phyloP scores from a whole-genome alignment of 2,329 filamentous ascomycete species.

The Hypoxylon sp. region DNA sequence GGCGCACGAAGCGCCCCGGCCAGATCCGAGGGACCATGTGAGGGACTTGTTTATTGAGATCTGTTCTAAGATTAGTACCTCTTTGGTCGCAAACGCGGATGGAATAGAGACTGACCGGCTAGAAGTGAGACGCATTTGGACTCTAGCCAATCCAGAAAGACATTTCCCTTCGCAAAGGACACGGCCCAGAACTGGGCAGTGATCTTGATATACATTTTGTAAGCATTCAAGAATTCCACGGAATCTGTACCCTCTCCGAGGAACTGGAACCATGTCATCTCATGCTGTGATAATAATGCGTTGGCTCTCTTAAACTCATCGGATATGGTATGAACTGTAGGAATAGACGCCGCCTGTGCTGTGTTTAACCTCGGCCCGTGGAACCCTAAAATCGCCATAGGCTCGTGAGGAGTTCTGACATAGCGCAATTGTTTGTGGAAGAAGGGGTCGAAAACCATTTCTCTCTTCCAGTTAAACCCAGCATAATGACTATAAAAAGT shows the following conservation, averaged over 20 bases:
- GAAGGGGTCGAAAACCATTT: slow-evolving; percentile 70
- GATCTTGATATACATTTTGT: slow-evolving; percentile 70
- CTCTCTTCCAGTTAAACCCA: slow-evolving; percentile 68
- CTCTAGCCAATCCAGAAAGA: slow-evolving; percentile 74
- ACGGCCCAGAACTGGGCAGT: slow-evolving; percentile 76
- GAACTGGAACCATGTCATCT: slow-evolving; percentile 60
- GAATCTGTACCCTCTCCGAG: slow-evolving; percentile 53
- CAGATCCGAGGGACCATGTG: slow-evolving; percentile 69
- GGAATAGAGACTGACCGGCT: slow-evolving; percentile 61
- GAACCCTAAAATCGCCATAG: slow-evolving; percentile 73
- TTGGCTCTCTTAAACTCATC: slow-evolving; percentile 65
- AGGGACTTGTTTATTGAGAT: slow-evolving; percentile 67
- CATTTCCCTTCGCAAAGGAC: slow-evolving; percentile 65
- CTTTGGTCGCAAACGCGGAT: slow-evolving; percentile 21
- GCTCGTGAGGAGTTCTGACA: slow-evolving; percentile 68
- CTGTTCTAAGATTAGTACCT: slow-evolving; percentile 52
- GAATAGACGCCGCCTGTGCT: slow-evolving; percentile 64
- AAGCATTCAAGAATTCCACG: slow-evolving; percentile 64
- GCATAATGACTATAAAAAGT: slow-evolving; percentile 76
- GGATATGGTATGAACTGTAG: slow-evolving; percentile 65
- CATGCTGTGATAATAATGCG: slow-evolving; percentile 54
- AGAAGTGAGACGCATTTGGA: slow-evolving; percentile 70
- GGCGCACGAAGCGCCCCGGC: slow-evolving; percentile 70
- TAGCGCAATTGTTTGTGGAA: slow-evolving; percentile 68
- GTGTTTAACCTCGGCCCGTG: slow-evolving; percentile 73